phyloP scores from a whole-genome alignment of 139 green algal species.

The Zygnema circumcarinatum region DNA sequence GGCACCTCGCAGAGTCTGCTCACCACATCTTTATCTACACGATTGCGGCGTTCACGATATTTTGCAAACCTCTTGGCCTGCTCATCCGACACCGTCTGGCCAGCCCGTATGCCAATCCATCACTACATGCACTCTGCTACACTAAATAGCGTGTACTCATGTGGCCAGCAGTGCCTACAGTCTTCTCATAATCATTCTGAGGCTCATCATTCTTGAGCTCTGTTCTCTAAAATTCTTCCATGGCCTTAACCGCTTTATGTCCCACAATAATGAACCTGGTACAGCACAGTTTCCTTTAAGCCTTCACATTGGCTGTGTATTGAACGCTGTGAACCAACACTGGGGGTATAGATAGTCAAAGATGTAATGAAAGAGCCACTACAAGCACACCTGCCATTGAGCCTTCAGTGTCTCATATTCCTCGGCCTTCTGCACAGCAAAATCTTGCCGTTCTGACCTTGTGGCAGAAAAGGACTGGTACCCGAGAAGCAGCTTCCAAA shows the following conservation, averaged over 20 bases:
- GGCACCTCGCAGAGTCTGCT: background rate
- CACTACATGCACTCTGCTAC: background rate
- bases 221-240: too few species aligned
- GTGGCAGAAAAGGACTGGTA: constrained; percentile 68
- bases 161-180: too few species aligned
- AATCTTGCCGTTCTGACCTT: constrained; percentile 49
- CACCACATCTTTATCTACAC: constrained; percentile 78
- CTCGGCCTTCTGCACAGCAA: constrained; percentile 37
- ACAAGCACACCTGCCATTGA: constrained; percentile 75
- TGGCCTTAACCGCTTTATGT: too few species aligned
- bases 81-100: constrained; percentile 66
- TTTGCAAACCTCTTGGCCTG: constrained; percentile 76
- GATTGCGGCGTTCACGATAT: constrained; percentile 74
- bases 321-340: too few species aligned
- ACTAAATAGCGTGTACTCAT: too few species aligned
- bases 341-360: too few species aligned
- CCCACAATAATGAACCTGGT: too few species aligned
- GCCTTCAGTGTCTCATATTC: constrained; percentile 69
- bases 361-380: too few species aligned
- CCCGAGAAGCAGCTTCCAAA: constrained; percentile 87
- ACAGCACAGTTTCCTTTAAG: too few species aligned
- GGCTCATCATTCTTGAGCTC: too few species aligned
- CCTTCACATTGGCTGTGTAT: too few species aligned
- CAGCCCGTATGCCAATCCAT: background rate
- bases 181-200: too few species aligned